Evolutionary conservation across 495 filamentous ascomycete species (phyloP).

Genomic region (Penicillium parvum): DNA sequence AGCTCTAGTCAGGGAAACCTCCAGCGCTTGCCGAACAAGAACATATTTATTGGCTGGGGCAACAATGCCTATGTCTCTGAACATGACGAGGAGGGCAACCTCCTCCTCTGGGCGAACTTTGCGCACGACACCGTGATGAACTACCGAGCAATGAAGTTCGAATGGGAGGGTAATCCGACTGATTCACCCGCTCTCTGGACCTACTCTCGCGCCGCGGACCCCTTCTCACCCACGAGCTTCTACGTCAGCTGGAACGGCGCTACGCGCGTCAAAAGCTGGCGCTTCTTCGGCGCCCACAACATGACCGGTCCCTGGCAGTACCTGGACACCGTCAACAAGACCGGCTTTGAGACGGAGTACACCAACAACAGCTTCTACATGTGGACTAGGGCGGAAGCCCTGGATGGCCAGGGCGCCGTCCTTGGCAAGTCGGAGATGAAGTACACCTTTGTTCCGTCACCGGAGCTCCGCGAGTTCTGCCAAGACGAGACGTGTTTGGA

Average conservation of each 20-base stretch:
- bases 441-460: constrained; percentile 41
- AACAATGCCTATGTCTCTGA: constrained; percentile 56
- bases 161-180: constrained; percentile 42
- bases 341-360: constrained; percentile 40
- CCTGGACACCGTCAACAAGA: constrained; percentile 30
- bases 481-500: constrained; percentile 30
- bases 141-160: constrained; percentile 43
- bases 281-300: constrained; percentile 37
- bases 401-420: constrained; percentile 30
- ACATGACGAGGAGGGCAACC: constrained; percentile 50
- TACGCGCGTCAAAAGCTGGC: constrained; percentile 39
- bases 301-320: constrained; percentile 28
- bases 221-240: constrained; percentile 30
- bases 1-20: constrained; percentile 59
- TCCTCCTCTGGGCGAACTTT: constrained; percentile 45
- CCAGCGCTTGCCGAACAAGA: constrained; percentile 52
- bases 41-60: constrained; percentile 59
- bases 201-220: constrained; percentile 31
- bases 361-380: constrained; percentile 28
- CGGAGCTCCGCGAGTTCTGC: constrained; percentile 35
- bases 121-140: constrained; percentile 38
- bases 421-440: constrained; percentile 33
- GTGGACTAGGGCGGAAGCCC: constrained; percentile 36
- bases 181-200: constrained; percentile 43
- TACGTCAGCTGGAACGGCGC: constrained; percentile 50